Conservation (phyloP, 805 yeast genomes). For the Wickerhamomyces silvicola region DNA sequence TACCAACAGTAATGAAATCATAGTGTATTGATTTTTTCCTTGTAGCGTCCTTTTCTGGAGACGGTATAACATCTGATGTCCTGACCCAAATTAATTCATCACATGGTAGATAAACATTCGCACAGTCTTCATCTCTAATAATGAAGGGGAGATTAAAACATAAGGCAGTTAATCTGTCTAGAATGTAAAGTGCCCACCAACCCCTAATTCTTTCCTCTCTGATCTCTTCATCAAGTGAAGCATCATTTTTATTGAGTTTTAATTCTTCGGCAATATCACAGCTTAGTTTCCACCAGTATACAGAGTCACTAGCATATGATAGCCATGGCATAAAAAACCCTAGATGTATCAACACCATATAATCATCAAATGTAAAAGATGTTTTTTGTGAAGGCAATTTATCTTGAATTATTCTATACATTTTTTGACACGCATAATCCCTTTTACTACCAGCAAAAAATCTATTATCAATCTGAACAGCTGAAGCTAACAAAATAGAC, state of each 20-base stretch:
- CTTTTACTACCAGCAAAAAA: conserved; percentile 18
- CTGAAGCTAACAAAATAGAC: conserved; percentile 13
- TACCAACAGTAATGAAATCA: conserved; percentile 24
- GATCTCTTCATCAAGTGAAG: conserved; percentile 18
- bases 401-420: conserved; percentile 16
- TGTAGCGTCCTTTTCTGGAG: conserved; percentile 24
- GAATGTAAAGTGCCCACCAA: conserved; percentile 35
- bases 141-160: conserved; percentile 29
- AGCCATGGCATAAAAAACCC: conserved; percentile 22
- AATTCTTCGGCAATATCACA: conserved; percentile 8
- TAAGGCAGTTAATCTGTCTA: conserved; percentile 33
- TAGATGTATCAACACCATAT: conserved; percentile 14
- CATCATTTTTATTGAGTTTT: conserved; percentile 5
- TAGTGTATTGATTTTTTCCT: conserved; percentile 22
- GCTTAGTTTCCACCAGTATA: conserved; percentile 19
- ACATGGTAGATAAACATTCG: conserved; percentile 26
- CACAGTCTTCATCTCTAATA: conserved; percentile 26
- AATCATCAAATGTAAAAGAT: conserved; percentile 17
- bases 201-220: conserved; percentile 33
- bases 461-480: conserved; percentile 17
- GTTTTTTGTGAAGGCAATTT: conserved; percentile 7
- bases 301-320: conserved; percentile 18
- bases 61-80: conserved; percentile 17
- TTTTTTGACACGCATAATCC: conserved; percentile 11
- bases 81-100: conserved; percentile 28